Base-by-base conservation (phyloP, 2,329 filamentous ascomycete species). In the Penicillium frequentans region DNA sequence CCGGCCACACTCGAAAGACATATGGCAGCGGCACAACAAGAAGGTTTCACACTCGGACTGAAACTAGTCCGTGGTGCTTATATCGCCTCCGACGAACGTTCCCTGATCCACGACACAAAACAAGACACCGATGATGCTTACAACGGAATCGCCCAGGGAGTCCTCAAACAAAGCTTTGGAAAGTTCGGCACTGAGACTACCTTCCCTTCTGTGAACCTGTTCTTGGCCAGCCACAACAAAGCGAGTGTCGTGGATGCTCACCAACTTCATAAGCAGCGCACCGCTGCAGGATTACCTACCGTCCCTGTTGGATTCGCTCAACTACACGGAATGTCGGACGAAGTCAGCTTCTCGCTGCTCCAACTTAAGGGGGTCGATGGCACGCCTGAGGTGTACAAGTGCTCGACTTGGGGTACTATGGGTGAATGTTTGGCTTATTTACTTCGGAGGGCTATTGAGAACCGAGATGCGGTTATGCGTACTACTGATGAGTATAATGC, bases 151-250 rank as follows among this genome's bases (percentile, higher is more conserved):
- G 82, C 89, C 0, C 83, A 85, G 43, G 83, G 85, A 10, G 77
- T 96, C 6, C 79, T 96, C 54, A 82, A 81, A 19, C 81, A 84
- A 71, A 23, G 68, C 58, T 49, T 69, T 31, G 64, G 63, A 1
- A 64, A 64, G 2, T 69, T 70, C 10, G 69, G 68, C 7, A 55
- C 49, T 2, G 52, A 50, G 26, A 56, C 49, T 8, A 23, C 57
- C 2, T 89, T 87, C 68, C 87, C 87, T 0, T 72, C 72, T 1
- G 81, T 87, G 9, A 77, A 82, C 60, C 75, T 96, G 24, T 85
- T 96, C 24, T 81, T 96, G 16, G 93, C 92, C 7, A 90, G 89
- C 1, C 93, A 97, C 77, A 97, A 96, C 70, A 84, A 84, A 49
- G 83, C 84, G 42, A 90, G 89, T 4, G 88, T 96, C 9, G 64